Evolutionary conservation across 805 yeast species (phyloP).

Genomic region (Helenozyma baotianmanensis): DNA sequence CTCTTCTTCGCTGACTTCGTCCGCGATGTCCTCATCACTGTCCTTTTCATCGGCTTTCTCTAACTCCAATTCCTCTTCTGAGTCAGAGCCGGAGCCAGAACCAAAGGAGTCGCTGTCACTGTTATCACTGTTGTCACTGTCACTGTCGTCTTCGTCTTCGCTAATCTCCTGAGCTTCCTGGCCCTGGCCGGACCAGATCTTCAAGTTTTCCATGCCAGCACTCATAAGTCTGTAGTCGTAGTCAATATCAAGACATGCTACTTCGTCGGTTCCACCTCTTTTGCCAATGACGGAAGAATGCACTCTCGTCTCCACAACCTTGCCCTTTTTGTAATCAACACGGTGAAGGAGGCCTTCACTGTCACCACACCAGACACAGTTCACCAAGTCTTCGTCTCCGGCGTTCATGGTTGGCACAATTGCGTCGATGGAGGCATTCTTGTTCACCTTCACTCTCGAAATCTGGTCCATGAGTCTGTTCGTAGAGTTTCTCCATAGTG

Average conservation of each 20-base stretch:
- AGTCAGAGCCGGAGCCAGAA: too few relatives aligned
- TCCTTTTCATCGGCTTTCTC: too few relatives aligned
- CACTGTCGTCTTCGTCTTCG: conserved; percentile 20
- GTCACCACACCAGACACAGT: conserved; percentile 71
- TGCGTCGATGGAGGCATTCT: conserved; percentile 71
- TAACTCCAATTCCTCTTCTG: too few relatives aligned
- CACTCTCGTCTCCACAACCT: conserved; percentile 56
- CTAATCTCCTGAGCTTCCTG: conserved; percentile 14
- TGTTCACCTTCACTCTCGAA: conserved; percentile 63
- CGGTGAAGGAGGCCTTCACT: conserved; percentile 71
- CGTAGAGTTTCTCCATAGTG: conserved; percentile 75
- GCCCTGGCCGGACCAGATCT: conserved; percentile 57
- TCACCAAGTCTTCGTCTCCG: conserved; percentile 41
- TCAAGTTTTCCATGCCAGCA: conserved; percentile 78
- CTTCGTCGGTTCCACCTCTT: conserved; percentile 58
- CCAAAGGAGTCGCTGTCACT: too few relatives aligned
- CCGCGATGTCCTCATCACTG: conserved; percentile 6
- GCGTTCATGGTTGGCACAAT: conserved; percentile 53
- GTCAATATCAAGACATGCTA: conserved; percentile 72
- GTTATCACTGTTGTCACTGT: conserved; percentile 1
- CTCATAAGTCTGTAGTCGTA: conserved; percentile 72
- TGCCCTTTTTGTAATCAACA: conserved; percentile 61
- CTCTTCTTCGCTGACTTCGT: conserved; percentile 16
- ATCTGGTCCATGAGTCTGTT: conserved; percentile 75
- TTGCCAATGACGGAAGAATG: conserved; percentile 48